These are phyloP conservation scores for Psilocybe subaeruginosa DNA, from an alignment of 768 basidiomycete genomes.

Conservation along the genomic window DNA sequence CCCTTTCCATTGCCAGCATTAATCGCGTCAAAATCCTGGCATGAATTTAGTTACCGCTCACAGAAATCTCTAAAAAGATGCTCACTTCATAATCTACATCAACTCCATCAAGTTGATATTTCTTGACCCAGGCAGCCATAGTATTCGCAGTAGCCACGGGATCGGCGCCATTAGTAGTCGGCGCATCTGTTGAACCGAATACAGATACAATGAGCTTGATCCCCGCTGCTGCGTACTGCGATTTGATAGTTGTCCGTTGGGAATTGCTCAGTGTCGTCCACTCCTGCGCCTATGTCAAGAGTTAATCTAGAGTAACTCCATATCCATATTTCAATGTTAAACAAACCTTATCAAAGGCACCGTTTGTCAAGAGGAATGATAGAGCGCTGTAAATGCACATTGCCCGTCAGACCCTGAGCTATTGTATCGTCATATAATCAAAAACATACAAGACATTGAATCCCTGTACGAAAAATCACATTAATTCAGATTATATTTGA, in stretches of 20 bases:
- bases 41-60: background rate
- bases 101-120: slow-evolving; percentile 67
- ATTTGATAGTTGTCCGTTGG: slow-evolving; percentile 50
- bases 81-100: slow-evolving; percentile 73
- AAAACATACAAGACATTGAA: slow-evolving; percentile 58
- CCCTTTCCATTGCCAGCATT: slow-evolving; percentile 54
- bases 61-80: background rate
- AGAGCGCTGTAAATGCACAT: slow-evolving; percentile 34
- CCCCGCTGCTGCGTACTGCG: slow-evolving; percentile 58
- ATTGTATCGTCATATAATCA: no score
- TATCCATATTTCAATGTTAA: background rate
- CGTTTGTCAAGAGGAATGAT: slow-evolving; percentile 56
- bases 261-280: slow-evolving; percentile 50
- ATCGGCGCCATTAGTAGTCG: slow-evolving; percentile 60
- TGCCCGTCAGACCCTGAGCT: background rate
- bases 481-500: background rate
- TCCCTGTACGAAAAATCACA: slow-evolving; percentile 38
- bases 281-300: slow-evolving; percentile 42
- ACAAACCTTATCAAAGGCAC: slow-evolving; percentile 56
- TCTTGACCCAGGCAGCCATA: slow-evolving; percentile 66
- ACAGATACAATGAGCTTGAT: slow-evolving; percentile 63
- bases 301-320: background rate
- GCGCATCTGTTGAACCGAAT: slow-evolving; percentile 59
- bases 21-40: slow-evolving; percentile 65
- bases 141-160: slow-evolving; percentile 63